Evolutionary conservation across 2,329 filamentous ascomycete species (phyloP).

Genomic region (Colletotrichum orbiculare): DNA sequence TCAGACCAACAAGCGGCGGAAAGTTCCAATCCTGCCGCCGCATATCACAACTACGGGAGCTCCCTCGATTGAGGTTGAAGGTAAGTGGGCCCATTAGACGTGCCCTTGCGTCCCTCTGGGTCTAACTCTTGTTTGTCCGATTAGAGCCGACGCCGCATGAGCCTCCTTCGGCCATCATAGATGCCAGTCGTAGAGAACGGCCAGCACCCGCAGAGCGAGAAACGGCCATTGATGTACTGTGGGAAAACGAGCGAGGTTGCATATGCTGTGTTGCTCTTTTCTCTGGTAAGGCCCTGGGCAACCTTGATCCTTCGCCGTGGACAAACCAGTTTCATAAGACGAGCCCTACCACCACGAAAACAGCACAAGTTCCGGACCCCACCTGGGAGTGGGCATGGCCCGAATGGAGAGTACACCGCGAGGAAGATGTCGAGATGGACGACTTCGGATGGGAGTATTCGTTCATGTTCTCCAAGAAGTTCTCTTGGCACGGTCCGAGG

Average conservation of each 20-base stretch:
- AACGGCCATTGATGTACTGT: slow-evolving; percentile 84
- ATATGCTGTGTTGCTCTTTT: slow-evolving; percentile 95
- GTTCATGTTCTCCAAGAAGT: slow-evolving; percentile 80
- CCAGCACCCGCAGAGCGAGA: slow-evolving; percentile 50
- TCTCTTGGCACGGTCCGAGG: slow-evolving; percentile 87
- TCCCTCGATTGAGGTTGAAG: slow-evolving; percentile 37
- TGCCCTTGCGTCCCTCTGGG: background rate
- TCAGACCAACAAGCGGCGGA: slow-evolving; percentile 9
- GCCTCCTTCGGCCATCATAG: slow-evolving; percentile 1
- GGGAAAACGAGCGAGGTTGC: slow-evolving; percentile 93
- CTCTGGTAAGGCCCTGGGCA: slow-evolving; percentile 84
- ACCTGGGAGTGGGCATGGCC: slow-evolving; percentile 91
- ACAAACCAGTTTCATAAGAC: slow-evolving; percentile 75
- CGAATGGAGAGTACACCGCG: slow-evolving; percentile 74
- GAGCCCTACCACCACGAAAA: slow-evolving; percentile 77
- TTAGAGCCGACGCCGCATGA: slow-evolving; percentile 32
- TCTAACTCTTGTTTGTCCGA: background rate
- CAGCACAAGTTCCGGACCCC: slow-evolving; percentile 92
- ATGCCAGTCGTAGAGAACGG: slow-evolving; percentile 9
- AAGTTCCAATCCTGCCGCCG: slow-evolving; percentile 4
- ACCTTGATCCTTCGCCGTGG: slow-evolving; percentile 89
- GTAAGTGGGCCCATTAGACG: slow-evolving; percentile 3
- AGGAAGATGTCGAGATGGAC: slow-evolving; percentile 76
- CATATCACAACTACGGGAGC: slow-evolving; percentile 12
- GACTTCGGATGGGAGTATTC: slow-evolving; percentile 97